Evolutionary conservation across 2,329 filamentous ascomycete genomes (phyloP).

Genomic region (Berkeleyomyces basicola): DNA sequence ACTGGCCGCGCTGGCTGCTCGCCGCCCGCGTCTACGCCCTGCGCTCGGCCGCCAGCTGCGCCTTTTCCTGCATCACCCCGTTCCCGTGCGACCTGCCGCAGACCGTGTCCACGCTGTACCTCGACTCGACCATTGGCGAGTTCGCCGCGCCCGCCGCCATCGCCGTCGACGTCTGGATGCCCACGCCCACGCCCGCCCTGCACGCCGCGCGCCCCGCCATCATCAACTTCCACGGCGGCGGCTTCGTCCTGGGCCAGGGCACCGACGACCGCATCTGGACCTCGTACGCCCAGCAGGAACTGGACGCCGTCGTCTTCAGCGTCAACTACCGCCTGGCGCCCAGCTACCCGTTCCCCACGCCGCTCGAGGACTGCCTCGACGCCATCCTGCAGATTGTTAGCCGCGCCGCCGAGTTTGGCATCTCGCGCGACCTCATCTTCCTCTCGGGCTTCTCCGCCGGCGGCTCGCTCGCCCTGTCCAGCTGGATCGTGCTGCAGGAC

Average conservation of each 20-base stretch:
- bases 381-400: slow-evolving; percentile 43
- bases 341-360: slow-evolving; percentile 44
- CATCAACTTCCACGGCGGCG: slow-evolving; percentile 52
- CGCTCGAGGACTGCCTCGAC: slow-evolving; percentile 49
- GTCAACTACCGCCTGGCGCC: slow-evolving; percentile 55
- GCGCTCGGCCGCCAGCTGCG: slow-evolving; percentile 28
- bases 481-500: slow-evolving; percentile 30
- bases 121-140: slow-evolving; percentile 26
- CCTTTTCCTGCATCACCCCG: slow-evolving; percentile 19
- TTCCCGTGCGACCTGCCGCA: slow-evolving; percentile 3
- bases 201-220: slow-evolving; percentile 28
- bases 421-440: slow-evolving; percentile 39
- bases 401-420: slow-evolving; percentile 37
- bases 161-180: slow-evolving; percentile 31
- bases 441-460: slow-evolving; percentile 50
- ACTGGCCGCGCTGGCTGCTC: slow-evolving; percentile 28
- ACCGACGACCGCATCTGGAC: slow-evolving; percentile 49
- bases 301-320: slow-evolving; percentile 42
- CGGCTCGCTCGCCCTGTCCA: slow-evolving; percentile 36
- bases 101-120: slow-evolving; percentile 19
- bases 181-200: slow-evolving; percentile 11
- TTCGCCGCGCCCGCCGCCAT: slow-evolving; percentile 24
- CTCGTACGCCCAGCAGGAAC: slow-evolving; percentile 31
- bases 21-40: slow-evolving; percentile 27
- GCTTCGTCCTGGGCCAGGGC: slow-evolving; percentile 45